Percentiles rank a stretch among this genome's conserved stretches.
These are phyloP conservation scores for Geum urbanum DNA, from an alignment of 306 rosid species.

Conservation along the genomic window DNA sequence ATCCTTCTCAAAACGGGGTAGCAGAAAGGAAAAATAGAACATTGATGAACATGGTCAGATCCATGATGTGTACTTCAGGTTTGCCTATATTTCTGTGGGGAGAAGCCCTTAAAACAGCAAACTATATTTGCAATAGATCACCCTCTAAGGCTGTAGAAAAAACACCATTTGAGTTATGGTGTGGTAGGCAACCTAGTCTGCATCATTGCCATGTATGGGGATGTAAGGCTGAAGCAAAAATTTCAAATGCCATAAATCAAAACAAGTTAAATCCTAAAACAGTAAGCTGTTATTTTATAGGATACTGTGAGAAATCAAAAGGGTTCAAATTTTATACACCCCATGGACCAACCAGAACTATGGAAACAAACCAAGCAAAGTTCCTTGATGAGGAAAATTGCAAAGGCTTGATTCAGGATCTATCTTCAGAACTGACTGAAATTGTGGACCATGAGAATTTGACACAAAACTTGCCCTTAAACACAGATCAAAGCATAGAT, in stretches of 20 bases:
- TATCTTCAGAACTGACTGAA: not conserved
- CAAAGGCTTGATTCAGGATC: not conserved
- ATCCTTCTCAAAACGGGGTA: not conserved
- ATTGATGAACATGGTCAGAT: not conserved
- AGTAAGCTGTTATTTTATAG: not conserved
- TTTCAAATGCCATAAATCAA: not conserved
- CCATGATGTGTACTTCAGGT: not conserved
- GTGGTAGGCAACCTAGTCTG: not conserved
- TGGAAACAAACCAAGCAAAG: not conserved
- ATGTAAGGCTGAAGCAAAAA: not conserved
- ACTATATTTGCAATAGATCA: not conserved
- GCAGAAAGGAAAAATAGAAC: not conserved
- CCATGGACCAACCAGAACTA: not conserved
- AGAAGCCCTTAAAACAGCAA: not conserved
- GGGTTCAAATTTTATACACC: not conserved
- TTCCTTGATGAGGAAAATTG: not conserved
- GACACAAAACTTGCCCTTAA: too few relatives aligned
- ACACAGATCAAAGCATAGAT: too few relatives aligned
- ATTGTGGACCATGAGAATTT: not conserved
- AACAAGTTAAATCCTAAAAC: not conserved
- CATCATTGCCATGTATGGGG: not conserved
- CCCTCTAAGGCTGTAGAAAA: not conserved
- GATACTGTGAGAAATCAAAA: not conserved
- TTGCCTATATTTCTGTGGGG: not conserved
- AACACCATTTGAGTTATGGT: not conserved